Conservation (phyloP, 139 green algal genomes). For the Volvox reticuliferus region DNA sequence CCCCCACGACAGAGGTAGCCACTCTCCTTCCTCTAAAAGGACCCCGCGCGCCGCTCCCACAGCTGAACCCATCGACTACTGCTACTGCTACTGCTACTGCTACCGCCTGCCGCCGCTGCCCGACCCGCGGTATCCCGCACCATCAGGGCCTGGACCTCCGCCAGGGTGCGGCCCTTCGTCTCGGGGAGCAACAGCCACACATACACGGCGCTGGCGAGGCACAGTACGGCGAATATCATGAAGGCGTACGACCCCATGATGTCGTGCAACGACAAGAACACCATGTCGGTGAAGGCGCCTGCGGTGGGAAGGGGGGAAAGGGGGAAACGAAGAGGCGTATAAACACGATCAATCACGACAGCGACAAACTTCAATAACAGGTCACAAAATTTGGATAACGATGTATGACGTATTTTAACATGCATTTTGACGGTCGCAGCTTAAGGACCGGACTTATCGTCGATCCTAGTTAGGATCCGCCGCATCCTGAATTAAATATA, state of each 20-base stretch:
- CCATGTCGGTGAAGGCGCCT: conserved; percentile 75
- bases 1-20: no score
- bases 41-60: neutral
- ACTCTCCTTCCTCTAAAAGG: neutral
- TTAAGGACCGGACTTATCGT: no score
- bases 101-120: neutral
- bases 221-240: conserved; percentile 70
- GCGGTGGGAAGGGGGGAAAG: neutral
- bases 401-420: neutral
- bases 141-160: conserved; percentile 69
- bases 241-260: conserved; percentile 65
- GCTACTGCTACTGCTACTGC: neutral
- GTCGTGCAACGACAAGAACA: conserved; percentile 76
- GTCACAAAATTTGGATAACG: neutral
- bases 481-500: no score
- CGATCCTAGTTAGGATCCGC: no score
- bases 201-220: conserved; percentile 61
- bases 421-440: no score
- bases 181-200: conserved; percentile 75
- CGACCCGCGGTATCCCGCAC: neutral
- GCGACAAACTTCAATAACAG: no score
- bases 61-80: neutral
- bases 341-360: no score
- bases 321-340: neutral
- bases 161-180: conserved; percentile 76